phyloP scores from a whole-genome alignment of 2,329 filamentous ascomycete genomes.

The Penicillium oxalicum region DNA sequence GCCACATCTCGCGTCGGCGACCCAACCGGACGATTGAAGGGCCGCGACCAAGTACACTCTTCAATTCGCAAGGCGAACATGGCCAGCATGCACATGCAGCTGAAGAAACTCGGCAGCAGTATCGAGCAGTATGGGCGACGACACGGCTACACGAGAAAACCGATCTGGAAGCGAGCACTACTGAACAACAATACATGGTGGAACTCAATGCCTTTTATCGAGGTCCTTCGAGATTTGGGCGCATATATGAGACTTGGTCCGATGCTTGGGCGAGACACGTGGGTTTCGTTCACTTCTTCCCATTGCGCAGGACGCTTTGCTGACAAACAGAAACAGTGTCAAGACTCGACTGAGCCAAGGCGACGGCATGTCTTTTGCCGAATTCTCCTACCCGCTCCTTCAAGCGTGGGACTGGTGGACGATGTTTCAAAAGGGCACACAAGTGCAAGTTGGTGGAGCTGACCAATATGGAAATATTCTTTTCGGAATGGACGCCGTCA shows the following conservation, averaged over 20 bases:
- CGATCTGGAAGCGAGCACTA: constrained; percentile 61
- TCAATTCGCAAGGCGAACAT: constrained; percentile 43
- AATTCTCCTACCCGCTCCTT: constrained; percentile 87
- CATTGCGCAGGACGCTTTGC: background rate
- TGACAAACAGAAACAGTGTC: constrained; percentile 48
- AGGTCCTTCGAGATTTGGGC: constrained; percentile 70
- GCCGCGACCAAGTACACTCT: constrained; percentile 33
- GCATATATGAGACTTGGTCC: constrained; percentile 69
- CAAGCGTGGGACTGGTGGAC: constrained; percentile 98
- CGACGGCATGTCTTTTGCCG: constrained; percentile 88
- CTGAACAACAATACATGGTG: constrained; percentile 84
- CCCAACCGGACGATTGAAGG: constrained; percentile 40
- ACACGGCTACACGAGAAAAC: constrained; percentile 58
- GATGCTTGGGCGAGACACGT: constrained; percentile 86
- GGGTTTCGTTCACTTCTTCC: constrained; percentile 38
- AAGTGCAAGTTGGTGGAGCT: constrained; percentile 88
- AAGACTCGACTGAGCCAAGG: constrained; percentile 77
- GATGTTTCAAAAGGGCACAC: constrained; percentile 65
- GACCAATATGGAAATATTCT: constrained; percentile 97
- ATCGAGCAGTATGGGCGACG: constrained; percentile 61
- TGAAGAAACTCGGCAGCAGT: constrained; percentile 64
- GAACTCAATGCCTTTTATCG: constrained; percentile 62
- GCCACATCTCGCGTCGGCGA: constrained; percentile 44
- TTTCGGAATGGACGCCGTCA: constrained; percentile 78
- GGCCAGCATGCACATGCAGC: constrained; percentile 44